Evolutionary conservation across 805 yeast species (phyloP), one percentile per base, ranked within the genome.

Genomic region (fission yeast (Schizosaccharomyces pombe)): DNA sequence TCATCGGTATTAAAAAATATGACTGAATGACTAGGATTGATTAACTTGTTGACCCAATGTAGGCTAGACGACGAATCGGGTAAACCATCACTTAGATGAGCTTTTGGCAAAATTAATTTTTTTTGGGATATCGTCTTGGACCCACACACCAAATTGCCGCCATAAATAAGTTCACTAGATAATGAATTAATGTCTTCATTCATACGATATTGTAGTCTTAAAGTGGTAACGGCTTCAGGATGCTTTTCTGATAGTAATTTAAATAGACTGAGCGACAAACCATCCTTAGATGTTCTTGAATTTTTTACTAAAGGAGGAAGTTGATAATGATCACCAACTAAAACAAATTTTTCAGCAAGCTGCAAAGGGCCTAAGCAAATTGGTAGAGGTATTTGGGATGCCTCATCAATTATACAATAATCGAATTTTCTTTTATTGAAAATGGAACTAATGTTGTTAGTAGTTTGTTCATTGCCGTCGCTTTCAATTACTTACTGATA

Each of bases 251-350:
- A 79, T 43, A 91, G 70, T 1, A 74, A 68, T 62, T 77, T 79
- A 68, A 91, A 91, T 55, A 93, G 68, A 0, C 95, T 85, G 39
- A 72, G 73, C 37, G 82, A 82, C 8, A 91, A 67, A 0, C 86
- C 87, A 0, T 74, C 77, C 11, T 60, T 60, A 55, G 72, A 72
- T 0, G 96, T 95, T 19, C 73, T 74, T 0, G 79, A 74, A 60
- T 77, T 77, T 28, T 75, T 72, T 0, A 91, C 86, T 53, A 91
- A 69, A 0, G 99, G 98, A 2, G 96, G 93, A 28, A 91, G 70
- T 65, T 91, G 99, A 59, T 75, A 77, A 64, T 91, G 97, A 64
- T 91, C 99, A 8, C 99, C 99, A n/a, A 91, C 96, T 57, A 91
- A 72, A 1, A 91, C 74, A 63, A 89, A 91, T 64, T 75, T 82